phyloP scores from a whole-genome alignment of 1,284 basidiomycete species.

The Malassezia yamatoensis region DNA sequence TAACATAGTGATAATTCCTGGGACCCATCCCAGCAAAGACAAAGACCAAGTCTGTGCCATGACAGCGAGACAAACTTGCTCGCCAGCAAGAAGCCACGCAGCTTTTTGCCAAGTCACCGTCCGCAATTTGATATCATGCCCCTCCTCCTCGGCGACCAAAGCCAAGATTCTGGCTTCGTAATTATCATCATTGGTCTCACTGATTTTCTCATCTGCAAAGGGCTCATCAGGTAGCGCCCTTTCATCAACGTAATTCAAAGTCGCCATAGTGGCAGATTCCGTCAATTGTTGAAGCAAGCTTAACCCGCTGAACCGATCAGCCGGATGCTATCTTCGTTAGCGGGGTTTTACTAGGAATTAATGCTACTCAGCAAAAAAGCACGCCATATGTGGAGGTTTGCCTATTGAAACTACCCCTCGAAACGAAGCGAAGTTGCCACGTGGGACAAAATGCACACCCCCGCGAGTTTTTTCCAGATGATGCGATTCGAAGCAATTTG shows the following conservation, averaged over 20 bases:
- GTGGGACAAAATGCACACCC: too few relatives aligned
- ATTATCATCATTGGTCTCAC: neutral
- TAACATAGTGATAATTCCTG: conserved; percentile 35
- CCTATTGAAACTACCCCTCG: neutral
- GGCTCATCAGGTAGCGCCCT: neutral
- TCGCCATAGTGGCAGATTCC: neutral
- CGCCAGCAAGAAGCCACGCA: conserved; percentile 30
- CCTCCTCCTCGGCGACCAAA: neutral
- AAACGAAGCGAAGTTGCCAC: too few relatives aligned
- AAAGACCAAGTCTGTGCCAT: conserved; percentile 35
- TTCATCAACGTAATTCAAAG: neutral
- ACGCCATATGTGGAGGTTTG: neutral
- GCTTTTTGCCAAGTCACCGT: conserved; percentile 37
- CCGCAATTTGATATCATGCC: conserved; percentile 12
- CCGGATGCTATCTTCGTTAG: too few relatives aligned
- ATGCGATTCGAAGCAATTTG: too few relatives aligned
- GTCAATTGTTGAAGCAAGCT: too few relatives aligned
- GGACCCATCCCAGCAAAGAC: conserved; percentile 34
- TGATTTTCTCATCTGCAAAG: neutral
- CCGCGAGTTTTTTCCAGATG: too few relatives aligned
- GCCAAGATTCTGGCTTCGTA: neutral
- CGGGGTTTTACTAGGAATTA: too few relatives aligned
- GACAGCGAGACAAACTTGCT: conserved; percentile 41
- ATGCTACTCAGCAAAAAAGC: neutral
- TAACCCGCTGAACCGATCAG: too few relatives aligned